A percentile compares a stretch with the other conserved stretches of the same genome.
Evolutionary conservation across 345 rosid species (phyloP).

Genomic region (Euphorbia tirucalli): DNA sequence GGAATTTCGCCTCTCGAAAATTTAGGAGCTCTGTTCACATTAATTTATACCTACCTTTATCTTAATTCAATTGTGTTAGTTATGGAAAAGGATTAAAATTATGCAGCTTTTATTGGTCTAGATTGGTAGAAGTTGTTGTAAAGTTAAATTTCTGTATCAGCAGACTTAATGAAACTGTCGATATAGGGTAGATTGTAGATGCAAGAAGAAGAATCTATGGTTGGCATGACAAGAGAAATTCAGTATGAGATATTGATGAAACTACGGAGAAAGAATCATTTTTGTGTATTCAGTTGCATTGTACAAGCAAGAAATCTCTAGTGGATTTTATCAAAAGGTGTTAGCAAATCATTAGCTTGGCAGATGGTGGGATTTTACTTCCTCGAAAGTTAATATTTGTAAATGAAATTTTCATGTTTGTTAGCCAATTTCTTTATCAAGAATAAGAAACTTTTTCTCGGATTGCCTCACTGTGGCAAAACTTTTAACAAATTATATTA

Average conservation of each 20-base stretch:
- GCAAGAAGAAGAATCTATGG: neutral
- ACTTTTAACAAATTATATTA: neutral
- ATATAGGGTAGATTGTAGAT: neutral
- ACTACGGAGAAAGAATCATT: neutral
- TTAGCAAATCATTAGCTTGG: neutral
- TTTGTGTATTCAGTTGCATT: neutral
- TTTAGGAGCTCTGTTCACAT: neutral
- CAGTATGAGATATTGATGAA: neutral
- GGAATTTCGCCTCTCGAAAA: neutral
- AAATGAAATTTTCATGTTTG: neutral
- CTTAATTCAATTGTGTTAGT: neutral
- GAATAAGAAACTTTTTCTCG: neutral
- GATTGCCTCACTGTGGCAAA: no score
- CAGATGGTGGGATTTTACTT: neutral
- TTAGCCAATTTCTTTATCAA: neutral
- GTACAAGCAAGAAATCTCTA: neutral
- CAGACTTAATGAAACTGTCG: neutral
- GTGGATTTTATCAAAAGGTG: neutral
- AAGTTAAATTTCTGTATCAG: neutral
- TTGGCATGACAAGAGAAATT: neutral
- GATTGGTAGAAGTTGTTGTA: neutral
- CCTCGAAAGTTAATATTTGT: neutral
- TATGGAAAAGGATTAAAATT: neutral
- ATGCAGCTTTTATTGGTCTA: neutral
- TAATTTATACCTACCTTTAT: neutral